Evolutionary conservation across 2,329 filamentous ascomycete species (phyloP), one percentile per base, ranked within the genome.

Genomic region (Colletotrichum aenigma): DNA sequence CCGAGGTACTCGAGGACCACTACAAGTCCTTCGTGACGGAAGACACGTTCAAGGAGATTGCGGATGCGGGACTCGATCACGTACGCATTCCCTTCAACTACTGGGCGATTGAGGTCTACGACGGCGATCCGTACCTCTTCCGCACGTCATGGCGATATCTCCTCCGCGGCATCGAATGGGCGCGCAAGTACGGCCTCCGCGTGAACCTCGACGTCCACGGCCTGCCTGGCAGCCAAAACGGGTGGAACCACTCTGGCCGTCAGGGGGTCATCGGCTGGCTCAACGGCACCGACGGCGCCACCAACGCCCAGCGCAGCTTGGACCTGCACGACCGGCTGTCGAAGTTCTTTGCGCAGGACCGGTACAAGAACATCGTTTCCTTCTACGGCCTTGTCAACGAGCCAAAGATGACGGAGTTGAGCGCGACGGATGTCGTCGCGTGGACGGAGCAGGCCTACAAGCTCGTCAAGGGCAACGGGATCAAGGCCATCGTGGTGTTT

Each of bases 321-420:
- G 95, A 97, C 74, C 89, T 98, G 52, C 97, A 99, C 86, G 91
- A 97, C 82, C 92, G 94, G 75, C 89, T 99, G 15, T 96, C 95
- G 28, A 90, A 93, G 78, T 99, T 99, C 90, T 99, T 99, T 84
- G 92, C 96, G 0, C 97, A 98, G 82, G 92, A 94, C 62, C 94
- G 97, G 12, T 99, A 99, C 88, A 94, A 94, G 82, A 98, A 98
- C 83, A 90, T 99, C 79, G 89, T 99, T 77, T 92, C 94, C 16
- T 95, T 98, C 86, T 99, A 99, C 85, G 97, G 97, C 6, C 91
- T 99, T 2, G 95, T 93, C 82, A 99, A 99, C 86, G 97, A 99
- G 85, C 97, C 97, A 3, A 93, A 93, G 78, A 98, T 98, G 95
- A 92, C 93, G 74, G 89, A 89, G 61, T 88, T 99, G 30, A 86